Conservation (phyloP, 2,329 filamentous ascomycete species). For the Sclerotiophoma versabilis region DNA sequence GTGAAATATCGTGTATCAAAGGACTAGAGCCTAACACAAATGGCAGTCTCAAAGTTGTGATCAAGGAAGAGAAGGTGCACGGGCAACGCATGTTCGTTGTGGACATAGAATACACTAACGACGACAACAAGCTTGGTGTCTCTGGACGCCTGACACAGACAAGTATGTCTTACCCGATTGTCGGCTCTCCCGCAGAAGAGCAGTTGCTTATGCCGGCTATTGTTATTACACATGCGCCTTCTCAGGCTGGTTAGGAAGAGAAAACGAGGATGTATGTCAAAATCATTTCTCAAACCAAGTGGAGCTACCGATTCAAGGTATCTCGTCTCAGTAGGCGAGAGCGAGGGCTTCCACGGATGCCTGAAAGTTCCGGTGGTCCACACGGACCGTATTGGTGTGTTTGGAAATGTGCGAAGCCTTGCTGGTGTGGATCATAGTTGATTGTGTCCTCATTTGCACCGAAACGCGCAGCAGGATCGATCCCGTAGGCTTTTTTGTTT, state of each 20-base stretch:
- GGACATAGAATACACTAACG: constrained; percentile 10
- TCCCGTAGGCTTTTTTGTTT: not conserved
- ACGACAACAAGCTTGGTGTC: not conserved
- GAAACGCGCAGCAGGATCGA: not conserved
- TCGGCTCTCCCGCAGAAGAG: not conserved
- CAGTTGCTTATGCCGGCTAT: not conserved
- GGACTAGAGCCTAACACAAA: not conserved
- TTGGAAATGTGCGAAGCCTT: not conserved
- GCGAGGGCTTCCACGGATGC: not conserved
- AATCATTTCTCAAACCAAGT: not conserved
- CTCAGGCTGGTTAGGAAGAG: too few species aligned
- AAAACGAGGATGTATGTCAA: too few species aligned
- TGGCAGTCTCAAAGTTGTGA: not conserved
- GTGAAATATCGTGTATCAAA: not conserved
- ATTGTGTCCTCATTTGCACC: not conserved
- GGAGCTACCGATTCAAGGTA: not conserved
- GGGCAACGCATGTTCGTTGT: constrained; percentile 26
- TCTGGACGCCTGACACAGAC: not conserved
- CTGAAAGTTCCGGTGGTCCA: not conserved
- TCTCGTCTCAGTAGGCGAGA: not conserved
- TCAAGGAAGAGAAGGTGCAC: constrained; percentile 4
- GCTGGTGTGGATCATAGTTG: not conserved
- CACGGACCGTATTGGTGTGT: not conserved
- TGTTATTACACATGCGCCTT: not conserved
- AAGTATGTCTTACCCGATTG: not conserved